Evolutionary conservation across 345 rosid genomes (phyloP).

Genomic region (Leavenworthia alabamica): DNA sequence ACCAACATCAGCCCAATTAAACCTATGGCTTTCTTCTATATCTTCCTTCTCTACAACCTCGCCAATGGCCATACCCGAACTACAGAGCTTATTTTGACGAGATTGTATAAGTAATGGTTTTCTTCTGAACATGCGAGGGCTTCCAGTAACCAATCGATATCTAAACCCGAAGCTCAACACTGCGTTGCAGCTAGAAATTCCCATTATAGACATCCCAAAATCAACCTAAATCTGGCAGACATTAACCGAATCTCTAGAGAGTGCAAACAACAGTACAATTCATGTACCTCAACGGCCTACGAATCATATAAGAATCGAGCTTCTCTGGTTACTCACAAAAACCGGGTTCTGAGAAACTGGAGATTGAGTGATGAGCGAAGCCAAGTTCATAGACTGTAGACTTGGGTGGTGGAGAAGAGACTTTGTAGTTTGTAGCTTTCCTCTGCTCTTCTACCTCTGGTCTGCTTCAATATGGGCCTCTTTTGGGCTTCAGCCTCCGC

Average conservation of each 20-base stretch:
- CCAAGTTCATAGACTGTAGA: neutral
- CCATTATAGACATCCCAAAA: too few relatives aligned
- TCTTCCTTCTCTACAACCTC: conserved; percentile 14
- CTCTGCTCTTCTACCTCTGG: neutral
- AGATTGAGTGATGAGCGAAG: neutral
- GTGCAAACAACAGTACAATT: neutral
- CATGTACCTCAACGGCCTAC: neutral
- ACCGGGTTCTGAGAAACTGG: too few relatives aligned
- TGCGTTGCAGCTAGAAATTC: too few relatives aligned
- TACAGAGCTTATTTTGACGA: conserved; percentile 1
- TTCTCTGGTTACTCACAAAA: neutral
- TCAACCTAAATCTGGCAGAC: too few relatives aligned
- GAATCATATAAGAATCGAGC: conserved; percentile 4
- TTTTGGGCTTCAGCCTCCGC: neutral
- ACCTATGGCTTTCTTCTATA: conserved; percentile 31
- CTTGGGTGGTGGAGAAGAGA: neutral
- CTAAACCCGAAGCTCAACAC: conserved; percentile 15
- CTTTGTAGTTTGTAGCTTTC: neutral
- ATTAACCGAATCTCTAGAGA: too few relatives aligned
- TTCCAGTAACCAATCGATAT: conserved; percentile 7
- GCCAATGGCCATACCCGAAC: conserved; percentile 7
- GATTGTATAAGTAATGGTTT: too few relatives aligned
- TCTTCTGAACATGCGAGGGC: neutral
- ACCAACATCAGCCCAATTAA: conserved; percentile 43
- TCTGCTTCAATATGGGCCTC: neutral